Percentiles rank a stretch among this genome's conserved stretches.
These are phyloP conservation scores for Saitozyma podzolica DNA, from an alignment of 768 basidiomycete genomes.

Conservation along the genomic window DNA sequence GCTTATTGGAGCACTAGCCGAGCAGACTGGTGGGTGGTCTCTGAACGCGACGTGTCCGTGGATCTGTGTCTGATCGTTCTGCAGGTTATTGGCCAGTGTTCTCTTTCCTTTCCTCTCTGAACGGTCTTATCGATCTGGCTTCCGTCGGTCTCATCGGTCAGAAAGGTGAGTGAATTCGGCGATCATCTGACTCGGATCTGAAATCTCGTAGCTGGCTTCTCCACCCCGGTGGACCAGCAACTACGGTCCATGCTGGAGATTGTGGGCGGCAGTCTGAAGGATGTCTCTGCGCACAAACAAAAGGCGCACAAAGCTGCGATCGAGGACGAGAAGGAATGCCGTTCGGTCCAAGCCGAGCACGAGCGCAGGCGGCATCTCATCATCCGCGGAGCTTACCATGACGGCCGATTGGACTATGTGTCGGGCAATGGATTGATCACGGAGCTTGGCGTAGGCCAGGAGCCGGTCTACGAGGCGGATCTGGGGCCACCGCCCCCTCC, in stretches of 20 bases:
- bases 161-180: conserved; percentile 62
- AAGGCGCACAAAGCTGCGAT: conserved; percentile 46
- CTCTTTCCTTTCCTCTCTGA: conserved; percentile 76
- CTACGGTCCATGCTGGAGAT: conserved; percentile 80
- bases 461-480: conserved; percentile 58
- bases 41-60: conserved; percentile 11
- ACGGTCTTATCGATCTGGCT: conserved; percentile 84
- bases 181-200: not conserved
- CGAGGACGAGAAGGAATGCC: conserved; percentile 21
- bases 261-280: conserved; percentile 68
- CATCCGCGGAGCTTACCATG: conserved; percentile 72
- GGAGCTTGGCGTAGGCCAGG: conserved; percentile 81
- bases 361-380: conserved; percentile 56
- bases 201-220: conserved; percentile 68
- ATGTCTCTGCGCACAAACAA: conserved; percentile 59
- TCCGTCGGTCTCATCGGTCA: conserved; percentile 92
- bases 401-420: conserved; percentile 78
- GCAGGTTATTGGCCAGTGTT: conserved; percentile 70
- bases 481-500: conserved; percentile 30
- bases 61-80: not conserved
- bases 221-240: conserved; percentile 75
- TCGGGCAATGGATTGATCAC: conserved; percentile 83
- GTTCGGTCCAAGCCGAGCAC: conserved; percentile 47
- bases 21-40: conserved; percentile 70
- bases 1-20: conserved; percentile 69